Conservation (phyloP, 2,329 filamentous ascomycete species). For the Xylariaceae sp. region DNA sequence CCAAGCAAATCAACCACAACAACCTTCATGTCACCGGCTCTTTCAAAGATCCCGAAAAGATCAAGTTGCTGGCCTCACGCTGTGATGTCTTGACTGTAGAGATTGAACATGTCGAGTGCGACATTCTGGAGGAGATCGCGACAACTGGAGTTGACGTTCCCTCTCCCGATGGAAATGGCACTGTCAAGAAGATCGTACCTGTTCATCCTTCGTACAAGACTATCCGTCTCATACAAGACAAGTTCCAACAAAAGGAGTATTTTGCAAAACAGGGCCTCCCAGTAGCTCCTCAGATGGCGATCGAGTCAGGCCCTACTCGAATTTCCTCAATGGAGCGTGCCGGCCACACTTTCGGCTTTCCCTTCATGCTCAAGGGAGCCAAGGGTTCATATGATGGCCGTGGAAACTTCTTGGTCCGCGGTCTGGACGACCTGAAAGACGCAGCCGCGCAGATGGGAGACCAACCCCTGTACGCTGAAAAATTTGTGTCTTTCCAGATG, state of each 20-base stretch:
- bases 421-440: conserved; percentile 49
- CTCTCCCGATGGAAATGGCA: conserved; percentile 37
- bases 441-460: conserved; percentile 69
- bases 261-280: conserved; percentile 66
- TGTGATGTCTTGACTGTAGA: conserved; percentile 88
- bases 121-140: conserved; percentile 79
- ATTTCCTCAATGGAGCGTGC: conserved; percentile 61
- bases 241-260: conserved; percentile 85
- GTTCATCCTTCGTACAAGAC: conserved; percentile 84
- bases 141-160: conserved; percentile 58
- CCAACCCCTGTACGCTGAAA: conserved; percentile 80
- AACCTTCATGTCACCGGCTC: conserved; percentile 76
- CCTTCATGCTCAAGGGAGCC: conserved; percentile 88
- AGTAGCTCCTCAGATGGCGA: conserved; percentile 67
- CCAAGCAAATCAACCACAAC: conserved; percentile 81
- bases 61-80: conserved; percentile 71
- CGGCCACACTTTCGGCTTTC: conserved; percentile 67
- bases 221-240: conserved; percentile 87
- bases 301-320: conserved; percentile 55
- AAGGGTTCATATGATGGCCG: conserved; percentile 92
- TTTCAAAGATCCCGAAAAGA: conserved; percentile 78
- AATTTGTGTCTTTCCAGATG: conserved; percentile 80
- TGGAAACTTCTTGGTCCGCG: conserved; percentile 56
- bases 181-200: conserved; percentile 48
- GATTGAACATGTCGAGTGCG: conserved; percentile 93